Evolutionary conservation across 1,284 basidiomycete species (phyloP), one percentile per base, ranked within the genome.

Genomic region (Porodaedalea pini): DNA sequence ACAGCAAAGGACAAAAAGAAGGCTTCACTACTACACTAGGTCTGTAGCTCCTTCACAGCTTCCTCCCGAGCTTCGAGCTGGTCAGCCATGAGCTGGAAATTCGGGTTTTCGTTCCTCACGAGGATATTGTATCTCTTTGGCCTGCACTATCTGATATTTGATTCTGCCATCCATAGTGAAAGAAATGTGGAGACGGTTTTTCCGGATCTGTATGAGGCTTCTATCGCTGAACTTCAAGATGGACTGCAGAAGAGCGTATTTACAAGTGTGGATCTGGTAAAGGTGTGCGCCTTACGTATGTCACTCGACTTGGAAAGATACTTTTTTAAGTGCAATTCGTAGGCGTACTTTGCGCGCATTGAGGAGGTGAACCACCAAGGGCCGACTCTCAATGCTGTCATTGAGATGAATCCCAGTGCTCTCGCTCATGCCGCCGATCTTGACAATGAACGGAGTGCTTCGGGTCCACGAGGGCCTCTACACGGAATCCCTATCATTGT

Each of bases 401-500:
- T 88, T 34, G 85, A 88, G 65, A 73, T 71, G 1, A 88, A 85
- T 61, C 84, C 85, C 0, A 77, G 74, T 13, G 86, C 85, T 1
- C 66, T 86, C 8, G 61, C 62, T 10, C 73, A 83, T 65, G 83
- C 83, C 8, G 76, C 74, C 0, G 70, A 67, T 2, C 69, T 86
- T 6, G 87, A 88, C 59, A 61, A 63, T 0, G 85, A 88, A 64
- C 73, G 86, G 2, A 69, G 70, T 21, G 48, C 53, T 1, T 71
- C 65, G 0, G 81, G 82, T 0, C 71, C 73, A 5, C 74, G 84
- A 8, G 76, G 85, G n/a, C 64, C 69, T 0, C 68, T 90, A 40
- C 86, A 89, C 63, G 87, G 87, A 0, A 86, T 90, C 29, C 87
- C 87, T 0, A 74, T 89, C 41, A 69, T 88, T 2, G 64, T 90